Evolutionary conservation across 169 alveolate species (phyloP), one percentile per base, ranked within the genome.

Genomic region (Toxoplasma gondii): DNA sequence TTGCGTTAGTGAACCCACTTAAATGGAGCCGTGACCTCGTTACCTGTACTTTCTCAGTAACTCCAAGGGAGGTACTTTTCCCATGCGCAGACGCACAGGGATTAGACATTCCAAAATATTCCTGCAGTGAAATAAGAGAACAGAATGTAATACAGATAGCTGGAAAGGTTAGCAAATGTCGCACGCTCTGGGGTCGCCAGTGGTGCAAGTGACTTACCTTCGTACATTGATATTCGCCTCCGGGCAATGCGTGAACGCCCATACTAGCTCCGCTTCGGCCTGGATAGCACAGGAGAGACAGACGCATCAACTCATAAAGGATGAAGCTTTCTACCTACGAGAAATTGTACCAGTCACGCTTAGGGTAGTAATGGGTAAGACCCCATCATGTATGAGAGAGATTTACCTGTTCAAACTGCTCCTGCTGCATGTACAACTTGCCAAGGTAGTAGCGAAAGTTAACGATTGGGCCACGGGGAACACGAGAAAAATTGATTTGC

Each of bases 381-480:
- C 58, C 12, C 12, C 58, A 12, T n/a, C n/a, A 34, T 17, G 43
- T 31, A 9, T 69, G 19, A 7, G 82, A 29, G n/a, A 69, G 34
- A 31, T 45, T 54, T 49, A 96, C 97, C 96, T 96, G 96, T 19
- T 95, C 81, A 81, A 96, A 97, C 54, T 96, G 97, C 87, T 97
- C 98, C 92, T 97, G 97, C 94, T 97, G 98, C 98, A 97, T 97
- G 92, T 97, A 97, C 43, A 97, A 93, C 92, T 97, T 97, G 24
- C 97, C 97, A 2, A 97, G 92, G 70, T 97, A 97, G 91, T 96
- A 97, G 82, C 98, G 95, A 93, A 96, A 97, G 95, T 97, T 96
- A 45, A 97, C 97, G 88, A 97, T 96, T 45, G 98, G 98, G 9
- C 98, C 98, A 24, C 97, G 93, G 38, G 97, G 97, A 0, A 97